phyloP scores from a whole-genome alignment of 257 asterid species.

The Cordia subcordata region DNA sequence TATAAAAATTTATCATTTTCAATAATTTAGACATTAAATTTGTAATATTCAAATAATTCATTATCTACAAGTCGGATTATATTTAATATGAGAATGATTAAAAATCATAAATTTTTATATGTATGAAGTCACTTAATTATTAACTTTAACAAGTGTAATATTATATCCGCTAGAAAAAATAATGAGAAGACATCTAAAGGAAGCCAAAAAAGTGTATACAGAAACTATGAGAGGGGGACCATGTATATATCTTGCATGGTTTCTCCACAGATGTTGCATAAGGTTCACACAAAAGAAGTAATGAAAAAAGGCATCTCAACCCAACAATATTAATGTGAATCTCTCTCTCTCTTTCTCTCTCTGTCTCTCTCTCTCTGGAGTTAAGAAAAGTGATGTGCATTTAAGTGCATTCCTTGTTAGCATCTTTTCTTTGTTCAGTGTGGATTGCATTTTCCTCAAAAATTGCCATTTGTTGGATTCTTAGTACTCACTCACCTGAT shows the following conservation, averaged over 20 bases:
- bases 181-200: background rate
- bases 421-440: conserved; percentile 20
- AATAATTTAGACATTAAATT: too few species aligned
- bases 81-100: too few species aligned
- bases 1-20: too few species aligned
- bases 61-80: too few species aligned
- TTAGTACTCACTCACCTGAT: conserved; percentile 17
- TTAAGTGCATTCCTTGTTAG: conserved; percentile 25
- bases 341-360: conserved; percentile 11
- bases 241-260: conserved; percentile 15
- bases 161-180: too few species aligned
- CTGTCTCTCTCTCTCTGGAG: background rate
- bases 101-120: too few species aligned
- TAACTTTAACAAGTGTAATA: too few species aligned
- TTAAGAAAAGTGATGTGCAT: conserved; percentile 20
- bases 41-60: too few species aligned
- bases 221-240: conserved; percentile 10
- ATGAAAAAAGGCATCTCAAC: conserved; percentile 18
- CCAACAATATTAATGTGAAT: conserved; percentile 13
- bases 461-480: conserved; percentile 30
- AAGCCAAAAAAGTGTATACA: conserved; percentile 2
- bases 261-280: conserved; percentile 9
- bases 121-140: too few species aligned
- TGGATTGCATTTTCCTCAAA: conserved; percentile 23
- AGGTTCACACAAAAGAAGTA: conserved; percentile 17